Conservation (phyloP, 345 rosid species). For the Diplotaxis tenuifolia region DNA sequence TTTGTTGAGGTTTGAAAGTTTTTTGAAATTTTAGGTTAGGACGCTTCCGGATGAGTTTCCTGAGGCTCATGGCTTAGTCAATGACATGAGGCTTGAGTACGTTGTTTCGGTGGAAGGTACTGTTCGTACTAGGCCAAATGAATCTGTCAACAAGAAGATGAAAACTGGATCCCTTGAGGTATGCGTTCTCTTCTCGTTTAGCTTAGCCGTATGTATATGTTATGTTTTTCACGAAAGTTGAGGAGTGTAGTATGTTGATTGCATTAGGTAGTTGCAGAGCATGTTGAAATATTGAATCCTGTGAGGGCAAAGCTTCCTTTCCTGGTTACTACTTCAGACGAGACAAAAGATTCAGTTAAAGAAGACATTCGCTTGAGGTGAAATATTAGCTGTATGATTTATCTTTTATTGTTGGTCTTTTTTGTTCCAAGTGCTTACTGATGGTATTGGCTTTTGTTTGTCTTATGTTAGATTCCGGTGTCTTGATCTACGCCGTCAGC, state of each 20-base stretch:
- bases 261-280: slow-evolving; percentile 77
- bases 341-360: slow-evolving; percentile 67
- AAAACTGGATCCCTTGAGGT: slow-evolving; percentile 84
- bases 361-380: slow-evolving; percentile 95
- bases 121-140: slow-evolving; percentile 67
- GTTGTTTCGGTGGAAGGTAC: slow-evolving; percentile 76
- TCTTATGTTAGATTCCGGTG: slow-evolving; percentile 60
- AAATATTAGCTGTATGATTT: background rate
- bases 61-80: slow-evolving; percentile 65
- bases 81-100: slow-evolving; percentile 73
- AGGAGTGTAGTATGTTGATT: slow-evolving; percentile 11
- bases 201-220: background rate
- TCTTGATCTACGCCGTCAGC: slow-evolving; percentile 92
- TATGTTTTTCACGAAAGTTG: slow-evolving; percentile 6
- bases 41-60: slow-evolving; percentile 81
- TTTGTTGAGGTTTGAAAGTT: background rate
- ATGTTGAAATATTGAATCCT: slow-evolving; percentile 72
- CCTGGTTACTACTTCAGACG: slow-evolving; percentile 68
- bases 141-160: slow-evolving; percentile 81
- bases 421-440: background rate
- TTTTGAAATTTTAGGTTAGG: slow-evolving; percentile 46
- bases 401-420: slow-evolving; percentile 10
- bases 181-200: slow-evolving; percentile 17
- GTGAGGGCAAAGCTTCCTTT: slow-evolving; percentile 86
- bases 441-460: background rate